These are phyloP conservation scores for Eutrema yunnanense DNA, from an alignment of 345 rosid species.

Conservation along the genomic window DNA sequence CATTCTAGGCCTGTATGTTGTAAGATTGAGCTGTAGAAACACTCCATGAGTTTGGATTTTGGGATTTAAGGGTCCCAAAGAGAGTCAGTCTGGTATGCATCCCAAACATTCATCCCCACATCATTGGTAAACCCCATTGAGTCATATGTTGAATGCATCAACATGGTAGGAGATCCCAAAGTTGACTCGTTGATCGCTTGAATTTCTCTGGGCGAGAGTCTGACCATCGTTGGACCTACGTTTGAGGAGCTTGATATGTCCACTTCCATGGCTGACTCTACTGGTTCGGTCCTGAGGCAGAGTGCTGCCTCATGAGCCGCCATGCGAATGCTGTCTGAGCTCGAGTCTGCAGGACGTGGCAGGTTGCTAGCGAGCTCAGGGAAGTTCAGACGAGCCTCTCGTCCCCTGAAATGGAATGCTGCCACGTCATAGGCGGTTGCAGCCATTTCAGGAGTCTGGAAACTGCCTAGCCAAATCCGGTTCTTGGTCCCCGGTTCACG, in stretches of 20 bases:
- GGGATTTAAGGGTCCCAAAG: constrained; percentile 26
- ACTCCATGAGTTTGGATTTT: background rate
- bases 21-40: background rate
- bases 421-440: constrained; percentile 92
- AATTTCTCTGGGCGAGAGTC: constrained; percentile 68
- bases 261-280: constrained; percentile 19
- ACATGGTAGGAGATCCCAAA: constrained; percentile 75
- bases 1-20: constrained; percentile 3
- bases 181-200: constrained; percentile 85
- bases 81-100: constrained; percentile 25
- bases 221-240: constrained; percentile 44
- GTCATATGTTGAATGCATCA: constrained; percentile 45
- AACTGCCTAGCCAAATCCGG: constrained; percentile 91
- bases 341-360: constrained; percentile 63
- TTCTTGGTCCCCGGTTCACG: constrained; percentile 84
- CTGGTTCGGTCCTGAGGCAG: constrained; percentile 17
- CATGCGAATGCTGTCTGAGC: constrained; percentile 53
- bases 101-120: constrained; percentile 21
- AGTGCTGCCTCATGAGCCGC: constrained; percentile 76
- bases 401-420: constrained; percentile 67
- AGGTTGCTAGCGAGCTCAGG: constrained; percentile 50
- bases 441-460: constrained; percentile 86
- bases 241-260: constrained; percentile 18
- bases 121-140: constrained; percentile 8
- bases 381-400: constrained; percentile 75